phyloP scores from a whole-genome alignment of 768 basidiomycete genomes.

The Coprinopsis strossmayeri region DNA sequence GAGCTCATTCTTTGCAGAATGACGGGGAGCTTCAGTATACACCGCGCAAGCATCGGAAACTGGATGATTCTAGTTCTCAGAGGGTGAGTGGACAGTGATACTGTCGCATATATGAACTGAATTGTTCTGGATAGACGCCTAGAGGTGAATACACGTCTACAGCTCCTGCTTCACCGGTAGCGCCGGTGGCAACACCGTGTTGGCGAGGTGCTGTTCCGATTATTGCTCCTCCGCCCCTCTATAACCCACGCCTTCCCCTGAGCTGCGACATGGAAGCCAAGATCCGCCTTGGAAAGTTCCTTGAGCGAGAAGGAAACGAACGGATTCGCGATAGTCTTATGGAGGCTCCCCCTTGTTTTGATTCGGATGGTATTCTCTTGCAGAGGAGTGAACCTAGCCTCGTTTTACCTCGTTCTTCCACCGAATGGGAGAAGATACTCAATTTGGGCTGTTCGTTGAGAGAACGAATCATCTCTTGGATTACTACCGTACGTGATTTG shows the following conservation, averaged over 20 bases:
- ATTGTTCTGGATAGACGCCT: too few species aligned
- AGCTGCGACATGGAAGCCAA: constrained; percentile 38
- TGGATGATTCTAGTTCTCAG: not conserved
- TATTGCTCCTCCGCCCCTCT: constrained; percentile 44
- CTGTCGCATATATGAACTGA: too few species aligned
- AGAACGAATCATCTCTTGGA: constrained; percentile 17
- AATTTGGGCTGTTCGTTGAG: constrained; percentile 16
- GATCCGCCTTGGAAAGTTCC: constrained; percentile 30
- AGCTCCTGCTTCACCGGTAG: constrained; percentile 8
- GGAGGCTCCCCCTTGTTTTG: constrained; percentile 8
- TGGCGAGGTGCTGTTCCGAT: constrained; percentile 32
- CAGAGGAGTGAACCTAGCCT: too few species aligned
- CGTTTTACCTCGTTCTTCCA: too few species aligned
- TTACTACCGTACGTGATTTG: constrained; percentile 1
- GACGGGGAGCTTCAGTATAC: not conserved
- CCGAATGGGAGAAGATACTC: constrained; percentile 19
- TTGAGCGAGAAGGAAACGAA: constrained; percentile 33
- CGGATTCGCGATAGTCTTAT: constrained; percentile 30
- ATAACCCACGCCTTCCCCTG: constrained; percentile 25
- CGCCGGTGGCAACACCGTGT: not conserved
- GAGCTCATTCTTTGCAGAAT: not conserved
- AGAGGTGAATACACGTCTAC: not conserved
- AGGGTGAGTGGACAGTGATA: too few species aligned
- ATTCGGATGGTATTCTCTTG: not conserved
- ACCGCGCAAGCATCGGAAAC: not conserved